Percentiles rank a stretch among this genome's conserved stretches.
phyloP scores from a whole-genome alignment of 2,329 filamentous ascomycete species.

The Curvularia sp. region DNA sequence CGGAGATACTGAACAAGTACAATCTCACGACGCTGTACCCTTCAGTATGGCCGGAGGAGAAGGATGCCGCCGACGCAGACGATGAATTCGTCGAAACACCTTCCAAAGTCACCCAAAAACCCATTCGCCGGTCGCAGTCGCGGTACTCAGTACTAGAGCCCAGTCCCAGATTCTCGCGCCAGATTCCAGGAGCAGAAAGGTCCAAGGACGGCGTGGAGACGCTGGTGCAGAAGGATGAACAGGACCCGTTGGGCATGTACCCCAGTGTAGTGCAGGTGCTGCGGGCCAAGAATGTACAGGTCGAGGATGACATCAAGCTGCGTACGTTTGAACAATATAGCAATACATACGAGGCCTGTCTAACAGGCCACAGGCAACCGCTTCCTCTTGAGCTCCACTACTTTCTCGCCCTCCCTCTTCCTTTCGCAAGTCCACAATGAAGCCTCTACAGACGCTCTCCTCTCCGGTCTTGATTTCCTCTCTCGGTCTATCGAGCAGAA shows the following conservation, averaged over 20 bases:
- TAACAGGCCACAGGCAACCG: slow-evolving; percentile 70
- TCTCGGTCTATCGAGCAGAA: slow-evolving; percentile 96
- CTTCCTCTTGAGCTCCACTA: slow-evolving; percentile 93
- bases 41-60: slow-evolving; percentile 83
- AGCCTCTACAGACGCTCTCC: slow-evolving; percentile 80
- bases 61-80: slow-evolving; percentile 70
- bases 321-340: slow-evolving; percentile 61
- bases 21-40: slow-evolving; percentile 81
- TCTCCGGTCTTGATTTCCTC: slow-evolving; percentile 83
- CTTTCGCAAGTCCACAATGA: slow-evolving; percentile 89
- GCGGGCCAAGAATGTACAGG: slow-evolving; percentile 75
- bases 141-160: slow-evolving; percentile 85
- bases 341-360: slow-evolving; percentile 10
- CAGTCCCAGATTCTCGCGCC: slow-evolving; percentile 72
- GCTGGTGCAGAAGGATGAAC: slow-evolving; percentile 87
- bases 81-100: slow-evolving; percentile 59
- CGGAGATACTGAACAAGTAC: slow-evolving; percentile 86
- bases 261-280: slow-evolving; percentile 86
- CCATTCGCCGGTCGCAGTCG: slow-evolving; percentile 69
- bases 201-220: slow-evolving; percentile 74
- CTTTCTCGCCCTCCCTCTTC: slow-evolving; percentile 91
- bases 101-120: slow-evolving; percentile 31
- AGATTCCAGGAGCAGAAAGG: slow-evolving; percentile 72
- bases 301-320: slow-evolving; percentile 83
- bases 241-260: slow-evolving; percentile 86